Evolutionary conservation across 2,329 filamentous ascomycete genomes (phyloP), one percentile per base, ranked within the genome.

Genomic region (Davidsoniella neocaledoniae): DNA sequence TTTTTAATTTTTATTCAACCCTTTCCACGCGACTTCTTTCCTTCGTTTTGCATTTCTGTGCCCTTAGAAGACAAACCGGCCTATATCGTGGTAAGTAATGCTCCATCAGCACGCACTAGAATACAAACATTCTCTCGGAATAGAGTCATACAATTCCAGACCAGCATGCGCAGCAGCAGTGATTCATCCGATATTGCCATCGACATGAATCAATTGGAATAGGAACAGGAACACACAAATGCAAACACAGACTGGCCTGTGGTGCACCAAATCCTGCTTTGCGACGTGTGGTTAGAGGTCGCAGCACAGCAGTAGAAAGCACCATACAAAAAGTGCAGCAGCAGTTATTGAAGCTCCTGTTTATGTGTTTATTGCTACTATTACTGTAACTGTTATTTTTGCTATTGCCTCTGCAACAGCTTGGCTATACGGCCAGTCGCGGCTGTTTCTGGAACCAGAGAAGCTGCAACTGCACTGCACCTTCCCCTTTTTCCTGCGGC

Each of bases 401-500:
- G 21, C 21, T 23, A 5, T 5, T 23, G 21, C 21, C 21, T 23
- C 21, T 23, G 21, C 21, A 5, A 4, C 21, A 23, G 5, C 4
- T 23, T 23, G 21, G 21, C 5, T 5, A 23, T 23, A 23, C 21
- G 21, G 21, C 21, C 21, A 23, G 21, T 23, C 21, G 21, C 29
- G 12, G 29, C 29, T 33, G 8, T 33, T 12, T 9, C 8, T 33
- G 29, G 43, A 46, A 25, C 40, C 37, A 43, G 46, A 46, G 37
- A 40, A 39, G 47, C 19, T 43, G 41, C 41, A 45, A 49, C 47
- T 49, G 26, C 40, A 43, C 41, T 26, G 47, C 43, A 49, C 46
- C 38, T 47, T 46, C 47, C 51, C 51, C 43, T 50, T 52, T 52
- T 52, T 49, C 26, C 23, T 49, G 33, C 43, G 23, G 36, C 16